Evolutionary conservation across 1,284 basidiomycete genomes (phyloP), one percentile per base, ranked within the genome.

Genomic region (Cryptococcus sp.): DNA sequence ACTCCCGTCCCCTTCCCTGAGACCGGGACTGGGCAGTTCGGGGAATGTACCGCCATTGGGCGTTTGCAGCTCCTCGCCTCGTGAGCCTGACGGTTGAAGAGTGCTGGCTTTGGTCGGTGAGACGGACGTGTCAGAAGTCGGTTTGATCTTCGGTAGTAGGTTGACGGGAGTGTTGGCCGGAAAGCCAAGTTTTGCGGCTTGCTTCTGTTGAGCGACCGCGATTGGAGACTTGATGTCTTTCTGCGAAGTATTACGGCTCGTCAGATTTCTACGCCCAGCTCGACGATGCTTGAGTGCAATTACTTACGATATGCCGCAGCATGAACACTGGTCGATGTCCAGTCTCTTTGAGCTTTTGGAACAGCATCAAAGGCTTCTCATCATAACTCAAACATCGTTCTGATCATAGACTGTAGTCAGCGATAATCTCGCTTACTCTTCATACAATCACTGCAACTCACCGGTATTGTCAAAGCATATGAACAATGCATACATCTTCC

Each of bases 241-340:
- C 76, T 78, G 59, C 17, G 43, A 20, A 17, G 46, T 17, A 39
- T 19, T 7, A 10, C 17, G 29, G 8, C 16, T 15, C 44, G 26
- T 62, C 37, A 62, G 29, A 4, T 34, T 10, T 34, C 29, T 10
- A 5, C 8, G 26, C 4, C 29, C 29, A 34, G 29, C 29, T 34
- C 13, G 29, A 34, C 13, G 29, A 13, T 4, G 13, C 13, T 34
- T 13, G 13, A 20, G 44, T 16, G 19, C 11, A 45, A 8, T 13
- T 46, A 63, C 74, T 60, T 70, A 93, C 93, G 74, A 99, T 96
- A 69, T 98, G 94, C 58, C 97, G 89, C 43, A 99, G 85, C 93
- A 98, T 98, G 78, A 99, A 99, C 11, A 97, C 93, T 0, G 96
- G 94, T 63, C 94, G 93, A 80, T 97, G 96, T 75, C 93, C 93